Percentiles rank a stretch among this genome's conserved stretches.
Conservation (phyloP, 2,329 filamentous ascomycete species). For the Elsinoe necatrix region DNA sequence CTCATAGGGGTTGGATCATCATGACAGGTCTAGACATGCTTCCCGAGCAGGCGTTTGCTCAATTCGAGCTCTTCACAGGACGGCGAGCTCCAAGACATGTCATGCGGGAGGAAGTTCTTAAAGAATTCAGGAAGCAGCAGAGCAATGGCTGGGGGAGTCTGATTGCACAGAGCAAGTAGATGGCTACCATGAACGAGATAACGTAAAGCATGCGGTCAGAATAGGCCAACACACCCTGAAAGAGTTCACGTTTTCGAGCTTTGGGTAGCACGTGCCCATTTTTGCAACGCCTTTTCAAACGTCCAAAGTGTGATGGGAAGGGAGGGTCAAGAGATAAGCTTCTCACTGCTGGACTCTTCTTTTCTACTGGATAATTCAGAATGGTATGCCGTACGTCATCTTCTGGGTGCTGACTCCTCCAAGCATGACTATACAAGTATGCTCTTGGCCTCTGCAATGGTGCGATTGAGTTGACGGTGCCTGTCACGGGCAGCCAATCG, state of each 20-base stretch:
- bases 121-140: constrained; percentile 16
- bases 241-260: background rate
- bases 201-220: no score
- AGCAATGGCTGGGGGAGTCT: background rate
- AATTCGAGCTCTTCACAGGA: constrained; percentile 74
- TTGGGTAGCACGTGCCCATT: background rate
- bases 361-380: no score
- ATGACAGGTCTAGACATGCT: constrained; percentile 69
- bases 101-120: constrained; percentile 59
- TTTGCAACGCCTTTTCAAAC: background rate
- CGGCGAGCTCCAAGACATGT: constrained; percentile 59
- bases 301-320: background rate
- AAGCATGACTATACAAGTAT: background rate
- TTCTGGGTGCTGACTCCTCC: no score
- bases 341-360: no score
- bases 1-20: constrained; percentile 60
- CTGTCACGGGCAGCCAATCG: background rate
- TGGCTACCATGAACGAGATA: no score
- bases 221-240: background rate
- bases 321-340: background rate
- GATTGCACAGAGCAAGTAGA: no score
- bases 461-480: background rate
- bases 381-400: no score
- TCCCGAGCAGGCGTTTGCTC: constrained; percentile 70
- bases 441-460: background rate